Evolutionary conservation across 306 rosid genomes (phyloP), one percentile per base, ranked within the genome.

Genomic region (Prunus mira): DNA sequence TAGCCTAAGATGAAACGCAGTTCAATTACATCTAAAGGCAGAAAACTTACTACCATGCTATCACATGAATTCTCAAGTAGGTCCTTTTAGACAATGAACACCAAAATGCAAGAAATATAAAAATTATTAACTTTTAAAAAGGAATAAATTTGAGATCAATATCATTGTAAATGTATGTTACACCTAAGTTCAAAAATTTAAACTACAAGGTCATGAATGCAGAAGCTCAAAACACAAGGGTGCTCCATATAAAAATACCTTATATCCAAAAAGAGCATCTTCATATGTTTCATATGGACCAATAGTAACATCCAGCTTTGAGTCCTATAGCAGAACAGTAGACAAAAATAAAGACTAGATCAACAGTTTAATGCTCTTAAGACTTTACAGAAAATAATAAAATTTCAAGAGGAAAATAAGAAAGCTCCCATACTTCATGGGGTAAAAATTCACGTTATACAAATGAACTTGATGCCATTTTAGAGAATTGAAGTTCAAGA

Each of bases 281-380:
- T 95, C 97, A 32, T 95, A 95, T 80, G 97, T 95, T 84, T 92
- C 98, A 43, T 92, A 95, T 50, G 98, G 98, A 74, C 98, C 98
- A 77, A 95, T 95, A 49, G 98, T 95, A 52, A 90, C 81, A 83
- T 95, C 98, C 81, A 95, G 67, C 81, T 89, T 88, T 46, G 98
- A 92, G 88, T 92, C 97, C 98, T 92, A 79, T 67, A 81, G 18
- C 71, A 68, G 54, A 28, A 70, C 47, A 74, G 51, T 18, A 13
- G 30, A 51, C 45, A 60, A 20, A 50, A 64, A 52, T 12, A 76
- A 75, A 76, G 65, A 51, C 18, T 46, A 73, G n/a, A 14, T 66
- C 28, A 79, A 62, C 46, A 78, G 75, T n/a, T 70, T 9, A 32
- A n/a, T 56, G 78, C 46, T 82, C 71, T 27, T 49, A 58, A 87